A percentile compares a stretch with the other conserved stretches of the same genome.
phyloP scores from a whole-genome alignment of 2,329 filamentous ascomycete genomes.

The Apiospora hydei region DNA sequence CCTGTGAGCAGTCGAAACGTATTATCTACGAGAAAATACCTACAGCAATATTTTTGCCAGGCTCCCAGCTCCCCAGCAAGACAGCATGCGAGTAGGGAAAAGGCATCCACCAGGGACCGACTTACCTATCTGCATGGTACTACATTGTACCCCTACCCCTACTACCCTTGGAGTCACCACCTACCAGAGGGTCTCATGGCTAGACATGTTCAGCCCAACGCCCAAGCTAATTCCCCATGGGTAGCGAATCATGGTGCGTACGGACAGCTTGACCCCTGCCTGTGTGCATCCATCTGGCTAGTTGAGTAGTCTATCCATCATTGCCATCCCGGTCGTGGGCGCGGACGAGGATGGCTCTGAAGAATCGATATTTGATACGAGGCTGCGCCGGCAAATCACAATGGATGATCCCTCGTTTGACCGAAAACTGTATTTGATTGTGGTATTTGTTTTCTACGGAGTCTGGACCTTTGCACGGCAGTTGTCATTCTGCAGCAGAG shows the following conservation, averaged over 20 bases:
- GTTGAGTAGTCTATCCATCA: slow-evolving; percentile 30
- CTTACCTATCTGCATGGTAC: neutral
- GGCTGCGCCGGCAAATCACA: slow-evolving; percentile 14
- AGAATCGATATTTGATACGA: slow-evolving; percentile 15
- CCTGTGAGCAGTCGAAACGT: slow-evolving; percentile 3
- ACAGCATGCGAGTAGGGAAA: slow-evolving; percentile 1
- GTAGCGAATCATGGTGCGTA: slow-evolving; percentile 38
- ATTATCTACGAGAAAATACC: slow-evolving; percentile 13
- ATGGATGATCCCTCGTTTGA: neutral
- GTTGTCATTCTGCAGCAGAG: neutral
- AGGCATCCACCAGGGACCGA: slow-evolving; percentile 7
- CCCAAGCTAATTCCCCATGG: slow-evolving; percentile 33
- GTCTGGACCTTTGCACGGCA: neutral
- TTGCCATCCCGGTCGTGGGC: slow-evolving; percentile 30
- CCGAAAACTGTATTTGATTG: neutral
- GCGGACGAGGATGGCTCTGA: slow-evolving; percentile 26
- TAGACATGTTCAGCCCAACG: slow-evolving; percentile 37
- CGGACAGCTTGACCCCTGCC: slow-evolving; percentile 11
- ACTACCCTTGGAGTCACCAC: neutral
- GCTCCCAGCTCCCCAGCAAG: neutral
- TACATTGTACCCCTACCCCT: slow-evolving; percentile 1
- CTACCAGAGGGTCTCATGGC: neutral
- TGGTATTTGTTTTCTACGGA: neutral
- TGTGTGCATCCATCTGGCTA: slow-evolving; percentile 31
- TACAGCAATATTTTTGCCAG: slow-evolving; percentile 12